phyloP scores from a whole-genome alignment of 768 basidiomycete species.

The Suillus spraguei region DNA sequence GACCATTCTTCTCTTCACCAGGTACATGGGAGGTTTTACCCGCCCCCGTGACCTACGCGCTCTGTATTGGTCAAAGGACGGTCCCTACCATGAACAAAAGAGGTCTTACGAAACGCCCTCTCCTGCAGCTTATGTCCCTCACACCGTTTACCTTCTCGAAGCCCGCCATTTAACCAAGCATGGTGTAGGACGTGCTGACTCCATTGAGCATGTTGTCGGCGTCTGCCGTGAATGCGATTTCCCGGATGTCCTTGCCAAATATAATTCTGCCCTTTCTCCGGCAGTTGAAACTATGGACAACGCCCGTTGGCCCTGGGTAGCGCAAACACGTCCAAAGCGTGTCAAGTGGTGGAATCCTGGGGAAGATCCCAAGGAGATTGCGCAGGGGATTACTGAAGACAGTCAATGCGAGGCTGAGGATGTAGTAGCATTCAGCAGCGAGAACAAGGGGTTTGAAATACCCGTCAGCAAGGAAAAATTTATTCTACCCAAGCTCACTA shows the following conservation, averaged over 20 bases:
- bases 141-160: conserved; percentile 45
- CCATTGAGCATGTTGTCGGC: conserved; percentile 35
- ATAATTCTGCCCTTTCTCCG: conserved; percentile 31
- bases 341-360: conserved; percentile 33
- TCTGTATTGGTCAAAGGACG: conserved; percentile 42
- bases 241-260: conserved; percentile 27
- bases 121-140: conserved; percentile 40
- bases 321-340: conserved; percentile 15
- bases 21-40: conserved; percentile 44
- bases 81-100: conserved; percentile 28
- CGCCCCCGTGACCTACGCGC: conserved; percentile 35
- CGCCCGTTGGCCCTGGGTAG: conserved; percentile 40
- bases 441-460: neutral
- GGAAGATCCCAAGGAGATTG: conserved; percentile 25
- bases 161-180: conserved; percentile 37
- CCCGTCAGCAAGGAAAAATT: neutral
- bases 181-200: conserved; percentile 33
- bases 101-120: conserved; percentile 36
- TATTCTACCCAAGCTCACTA: neutral
- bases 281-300: conserved; percentile 37
- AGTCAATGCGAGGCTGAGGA: neutral
- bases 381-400: conserved; percentile 15
- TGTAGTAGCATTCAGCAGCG: conserved; percentile 1
- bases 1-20: conserved; percentile 26
- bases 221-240: conserved; percentile 38